Conservation (phyloP, 2,329 filamentous ascomycete genomes). For the Tolypocladium paradoxum region DNA sequence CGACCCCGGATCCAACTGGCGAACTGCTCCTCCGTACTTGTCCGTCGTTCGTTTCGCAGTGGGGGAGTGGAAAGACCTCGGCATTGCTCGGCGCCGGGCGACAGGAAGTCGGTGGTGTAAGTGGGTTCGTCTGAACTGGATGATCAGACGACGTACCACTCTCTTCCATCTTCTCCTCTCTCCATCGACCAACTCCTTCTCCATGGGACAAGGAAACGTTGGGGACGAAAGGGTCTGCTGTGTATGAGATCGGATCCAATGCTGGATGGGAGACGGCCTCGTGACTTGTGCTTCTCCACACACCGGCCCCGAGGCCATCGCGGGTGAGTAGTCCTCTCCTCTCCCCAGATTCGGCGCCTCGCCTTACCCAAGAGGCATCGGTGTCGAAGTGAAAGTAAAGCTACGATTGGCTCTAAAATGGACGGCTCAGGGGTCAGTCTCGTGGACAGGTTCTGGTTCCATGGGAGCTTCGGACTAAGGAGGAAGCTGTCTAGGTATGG, state of each 20-base stretch:
- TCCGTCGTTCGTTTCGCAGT: neutral
- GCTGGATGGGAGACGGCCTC: too few relatives aligned
- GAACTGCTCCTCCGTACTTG: neutral
- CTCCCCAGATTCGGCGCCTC: too few relatives aligned
- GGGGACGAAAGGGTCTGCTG: neutral
- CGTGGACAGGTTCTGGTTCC: too few relatives aligned
- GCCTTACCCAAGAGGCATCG: too few relatives aligned
- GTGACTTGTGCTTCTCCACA: too few relatives aligned
- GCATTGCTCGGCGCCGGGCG: neutral
- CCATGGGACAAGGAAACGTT: too few relatives aligned
- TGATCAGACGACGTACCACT: neutral
- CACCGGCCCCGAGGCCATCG: too few relatives aligned
- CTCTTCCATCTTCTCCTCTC: neutral
- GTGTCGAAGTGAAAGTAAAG: too few relatives aligned
- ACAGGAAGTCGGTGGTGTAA: neutral
- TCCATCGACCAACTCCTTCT: neutral
- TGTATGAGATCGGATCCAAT: neutral
- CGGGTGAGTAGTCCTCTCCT: too few relatives aligned
- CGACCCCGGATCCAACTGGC: neutral
- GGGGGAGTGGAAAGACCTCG: neutral
- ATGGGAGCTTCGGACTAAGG: neutral
- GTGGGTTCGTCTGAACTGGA: neutral
- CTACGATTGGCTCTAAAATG: too few relatives aligned
- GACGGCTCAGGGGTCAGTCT: too few relatives aligned
- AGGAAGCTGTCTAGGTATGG: neutral